A percentile compares a stretch with the other conserved stretches of the same genome.
Evolutionary conservation across 108 stramenopile species (phyloP).

Genomic region (Schizochytrium sp.): DNA sequence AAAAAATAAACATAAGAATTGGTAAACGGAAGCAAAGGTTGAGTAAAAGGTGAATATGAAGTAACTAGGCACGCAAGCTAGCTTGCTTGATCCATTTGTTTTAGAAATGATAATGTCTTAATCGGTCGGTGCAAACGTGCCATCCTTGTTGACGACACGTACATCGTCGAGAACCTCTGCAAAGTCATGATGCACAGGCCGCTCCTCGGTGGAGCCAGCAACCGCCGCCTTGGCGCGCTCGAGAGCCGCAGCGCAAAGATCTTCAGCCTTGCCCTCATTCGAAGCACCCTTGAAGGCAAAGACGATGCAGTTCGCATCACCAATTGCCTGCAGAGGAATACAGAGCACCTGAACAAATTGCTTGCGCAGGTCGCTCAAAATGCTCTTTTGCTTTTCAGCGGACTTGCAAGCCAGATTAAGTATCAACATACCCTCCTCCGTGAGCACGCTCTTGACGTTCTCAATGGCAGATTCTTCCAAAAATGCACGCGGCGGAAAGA

Average conservation of each 20-base stretch:
- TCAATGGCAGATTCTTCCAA: background rate
- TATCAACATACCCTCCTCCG: background rate
- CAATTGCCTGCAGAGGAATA: background rate
- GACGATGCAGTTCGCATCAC: background rate
- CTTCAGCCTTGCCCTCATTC: background rate
- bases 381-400: background rate
- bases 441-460: background rate
- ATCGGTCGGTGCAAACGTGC: background rate
- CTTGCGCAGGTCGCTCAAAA: background rate
- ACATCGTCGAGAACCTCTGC: background rate
- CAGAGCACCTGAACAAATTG: background rate
- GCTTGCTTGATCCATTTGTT: background rate
- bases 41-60: no score
- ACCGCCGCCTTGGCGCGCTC: background rate
- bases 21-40: no score
- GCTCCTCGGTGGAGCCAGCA: background rate
- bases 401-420: slow-evolving; percentile 13
- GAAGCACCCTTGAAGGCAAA: background rate
- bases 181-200: background rate
- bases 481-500: slow-evolving; percentile 9
- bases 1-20: no score
- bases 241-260: background rate
- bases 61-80: no score
- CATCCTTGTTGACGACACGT: background rate
- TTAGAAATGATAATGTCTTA: background rate